phyloP scores from a whole-genome alignment of 805 yeast species.

The Candida railenensis region DNA sequence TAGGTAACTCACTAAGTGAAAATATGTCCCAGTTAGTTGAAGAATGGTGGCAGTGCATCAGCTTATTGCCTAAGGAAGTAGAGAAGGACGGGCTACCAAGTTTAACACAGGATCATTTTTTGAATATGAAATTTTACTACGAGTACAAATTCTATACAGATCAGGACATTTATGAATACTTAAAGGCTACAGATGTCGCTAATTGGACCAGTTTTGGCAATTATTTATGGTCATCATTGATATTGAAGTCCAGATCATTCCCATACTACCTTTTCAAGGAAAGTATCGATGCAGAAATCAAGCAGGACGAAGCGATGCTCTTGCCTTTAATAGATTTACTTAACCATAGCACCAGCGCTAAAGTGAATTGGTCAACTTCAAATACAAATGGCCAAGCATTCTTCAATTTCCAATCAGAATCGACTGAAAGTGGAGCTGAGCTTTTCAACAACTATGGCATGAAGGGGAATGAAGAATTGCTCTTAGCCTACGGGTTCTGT shows the following conservation, averaged over 20 bases:
- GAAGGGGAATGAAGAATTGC: slow-evolving; percentile 79
- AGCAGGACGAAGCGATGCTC: slow-evolving; percentile 59
- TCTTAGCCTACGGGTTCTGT: slow-evolving; percentile 82
- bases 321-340: slow-evolving; percentile 77
- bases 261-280: slow-evolving; percentile 62
- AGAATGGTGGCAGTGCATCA: slow-evolving; percentile 57
- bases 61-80: slow-evolving; percentile 25
- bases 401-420: slow-evolving; percentile 44
- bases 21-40: slow-evolving; percentile 45
- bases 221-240: slow-evolving; percentile 73
- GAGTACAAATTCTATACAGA: slow-evolving; percentile 40
- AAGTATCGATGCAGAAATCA: slow-evolving; percentile 9
- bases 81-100: slow-evolving; percentile 7
- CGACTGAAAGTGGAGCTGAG: slow-evolving; percentile 40
- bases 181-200: slow-evolving; percentile 19
- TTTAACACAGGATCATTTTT: slow-evolving; percentile 33
- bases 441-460: slow-evolving; percentile 83
- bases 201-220: slow-evolving; percentile 67
- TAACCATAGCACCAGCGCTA: slow-evolving; percentile 63
- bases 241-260: slow-evolving; percentile 76
- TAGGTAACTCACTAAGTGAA: slow-evolving; percentile 53
- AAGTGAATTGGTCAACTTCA: slow-evolving; percentile 60
- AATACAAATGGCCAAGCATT: slow-evolving; percentile 12
- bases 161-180: slow-evolving; percentile 31
- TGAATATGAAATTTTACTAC: slow-evolving; percentile 44